A percentile compares a stretch with the other conserved stretches of the same genome.
These are phyloP conservation scores for Knufia petricola DNA, from an alignment of 2,329 filamentous ascomycete species.

Conservation along the genomic window DNA sequence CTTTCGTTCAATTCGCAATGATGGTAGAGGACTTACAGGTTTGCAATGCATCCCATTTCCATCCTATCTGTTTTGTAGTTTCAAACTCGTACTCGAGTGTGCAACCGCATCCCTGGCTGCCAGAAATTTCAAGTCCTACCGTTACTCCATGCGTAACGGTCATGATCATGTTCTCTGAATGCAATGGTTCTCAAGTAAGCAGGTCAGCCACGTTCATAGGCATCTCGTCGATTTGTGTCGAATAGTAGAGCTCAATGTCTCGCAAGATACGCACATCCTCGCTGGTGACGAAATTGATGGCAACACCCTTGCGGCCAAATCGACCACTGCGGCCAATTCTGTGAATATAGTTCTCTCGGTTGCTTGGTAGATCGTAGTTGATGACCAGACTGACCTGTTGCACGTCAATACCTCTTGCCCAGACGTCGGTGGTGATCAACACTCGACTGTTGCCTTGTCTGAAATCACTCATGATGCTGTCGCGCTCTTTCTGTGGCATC, in stretches of 20 bases:
- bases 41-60: constrained; percentile 10
- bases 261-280: constrained; percentile 95
- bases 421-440: constrained; percentile 93
- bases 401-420: constrained; percentile 97
- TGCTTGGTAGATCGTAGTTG: constrained; percentile 96
- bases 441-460: constrained; percentile 92
- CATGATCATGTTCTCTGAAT: not conserved
- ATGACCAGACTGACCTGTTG: constrained; percentile 97
- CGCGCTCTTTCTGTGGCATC: constrained; percentile 96
- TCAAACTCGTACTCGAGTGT: not conserved
- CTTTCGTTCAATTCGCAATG: not conserved
- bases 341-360: constrained; percentile 99
- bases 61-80: constrained; percentile 5
- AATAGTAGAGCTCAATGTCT: constrained; percentile 95
- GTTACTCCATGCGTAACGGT: not conserved
- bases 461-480: constrained; percentile 99
- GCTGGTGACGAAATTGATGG: constrained; percentile 98
- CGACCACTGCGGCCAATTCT: constrained; percentile 90
- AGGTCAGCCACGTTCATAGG: constrained; percentile 80
- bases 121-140: not conserved
- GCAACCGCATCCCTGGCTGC: not conserved
- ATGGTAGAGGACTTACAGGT: constrained; percentile 3
- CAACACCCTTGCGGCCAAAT: constrained; percentile 96
- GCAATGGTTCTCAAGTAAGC: constrained; percentile 26
- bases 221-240: constrained; percentile 97